Conservation (phyloP, 2,329 filamentous ascomycete genomes). For the Apiospora pterosperma region DNA sequence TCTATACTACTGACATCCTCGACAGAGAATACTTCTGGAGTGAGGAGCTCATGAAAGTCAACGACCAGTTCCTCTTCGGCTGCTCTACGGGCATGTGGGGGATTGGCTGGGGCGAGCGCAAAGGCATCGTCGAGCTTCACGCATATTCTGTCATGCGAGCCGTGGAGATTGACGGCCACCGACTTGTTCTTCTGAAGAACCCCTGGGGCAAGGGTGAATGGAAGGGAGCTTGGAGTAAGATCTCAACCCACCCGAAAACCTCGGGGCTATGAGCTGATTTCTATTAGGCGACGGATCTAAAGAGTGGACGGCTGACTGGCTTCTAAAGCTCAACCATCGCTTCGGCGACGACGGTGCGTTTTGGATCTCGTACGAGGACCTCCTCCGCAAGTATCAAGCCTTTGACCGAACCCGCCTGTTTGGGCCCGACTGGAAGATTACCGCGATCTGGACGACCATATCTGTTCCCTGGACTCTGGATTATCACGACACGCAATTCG, state of each 20-base stretch:
- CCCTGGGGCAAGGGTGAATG: constrained; percentile 81
- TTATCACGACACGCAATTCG: constrained; percentile 53
- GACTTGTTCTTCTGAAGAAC: constrained; percentile 66
- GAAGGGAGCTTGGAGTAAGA: constrained; percentile 70
- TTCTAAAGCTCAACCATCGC: constrained; percentile 66
- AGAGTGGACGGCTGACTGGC: constrained; percentile 80
- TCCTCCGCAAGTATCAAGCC: constrained; percentile 55
- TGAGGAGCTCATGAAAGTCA: constrained; percentile 73
- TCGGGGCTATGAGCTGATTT: constrained; percentile 13
- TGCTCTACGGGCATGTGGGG: constrained; percentile 50
- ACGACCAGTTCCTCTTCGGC: constrained; percentile 72
- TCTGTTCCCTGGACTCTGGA: constrained; percentile 53
- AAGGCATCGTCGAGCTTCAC: constrained; percentile 56
- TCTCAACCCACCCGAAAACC: too few species aligned
- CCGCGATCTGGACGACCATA: constrained; percentile 46
- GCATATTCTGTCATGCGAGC: constrained; percentile 60
- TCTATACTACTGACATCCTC: constrained; percentile 65
- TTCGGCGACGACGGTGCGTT: constrained; percentile 74
- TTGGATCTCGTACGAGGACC: constrained; percentile 57
- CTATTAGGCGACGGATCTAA: constrained; percentile 65
- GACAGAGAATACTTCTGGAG: constrained; percentile 78
- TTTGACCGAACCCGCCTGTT: constrained; percentile 59
- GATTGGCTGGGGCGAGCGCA: constrained; percentile 43
- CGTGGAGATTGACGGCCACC: constrained; percentile 56
- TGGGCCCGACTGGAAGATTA: constrained; percentile 49